phyloP scores from a whole-genome alignment of 2,329 filamentous ascomycete species.

The Claviceps capensis region DNA sequence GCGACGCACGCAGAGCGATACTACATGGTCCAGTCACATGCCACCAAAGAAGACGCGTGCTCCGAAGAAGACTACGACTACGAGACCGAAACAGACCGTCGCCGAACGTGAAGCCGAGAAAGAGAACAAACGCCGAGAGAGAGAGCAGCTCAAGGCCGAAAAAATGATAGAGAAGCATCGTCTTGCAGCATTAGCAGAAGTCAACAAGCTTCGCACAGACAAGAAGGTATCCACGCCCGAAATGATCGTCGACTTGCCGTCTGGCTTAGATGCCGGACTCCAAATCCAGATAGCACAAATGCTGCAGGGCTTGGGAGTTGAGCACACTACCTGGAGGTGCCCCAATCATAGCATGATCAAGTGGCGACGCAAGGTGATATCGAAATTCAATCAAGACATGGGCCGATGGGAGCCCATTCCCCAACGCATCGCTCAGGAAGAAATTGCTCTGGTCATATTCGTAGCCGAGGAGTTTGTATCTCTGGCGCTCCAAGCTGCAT shows the following conservation, averaged over 20 bases:
- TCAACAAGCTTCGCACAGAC: constrained; percentile 59
- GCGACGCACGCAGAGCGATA: constrained; percentile 19
- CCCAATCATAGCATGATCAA: constrained; percentile 41
- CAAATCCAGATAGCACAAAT: constrained; percentile 33
- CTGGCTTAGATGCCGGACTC: constrained; percentile 34
- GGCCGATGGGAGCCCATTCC: constrained; percentile 52
- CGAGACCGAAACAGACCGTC: constrained; percentile 23
- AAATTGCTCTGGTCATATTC: constrained; percentile 48
- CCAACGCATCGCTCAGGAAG: constrained; percentile 37
- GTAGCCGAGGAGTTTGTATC: constrained; percentile 52
- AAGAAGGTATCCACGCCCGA: constrained; percentile 61
- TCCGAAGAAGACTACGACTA: constrained; percentile 24
- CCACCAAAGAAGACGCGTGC: constrained; percentile 19
- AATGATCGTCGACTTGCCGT: constrained; percentile 63
- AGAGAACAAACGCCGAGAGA: constrained; percentile 41
- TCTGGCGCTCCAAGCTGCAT: constrained; percentile 34
- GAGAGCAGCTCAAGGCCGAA: constrained; percentile 44
- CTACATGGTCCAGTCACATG: constrained; percentile 12
- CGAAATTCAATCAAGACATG: constrained; percentile 44
- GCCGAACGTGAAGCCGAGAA: constrained; percentile 27
- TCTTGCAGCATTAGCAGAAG: constrained; percentile 53
- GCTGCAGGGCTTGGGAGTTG: constrained; percentile 35
- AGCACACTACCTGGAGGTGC: constrained; percentile 30
- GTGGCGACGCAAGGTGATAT: constrained; percentile 56
- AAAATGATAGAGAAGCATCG: constrained; percentile 49